A percentile compares a stretch with the other conserved stretches of the same genome.
Conservation (phyloP, 768 basidiomycete species). For the Botryobasidium botryosum region DNA sequence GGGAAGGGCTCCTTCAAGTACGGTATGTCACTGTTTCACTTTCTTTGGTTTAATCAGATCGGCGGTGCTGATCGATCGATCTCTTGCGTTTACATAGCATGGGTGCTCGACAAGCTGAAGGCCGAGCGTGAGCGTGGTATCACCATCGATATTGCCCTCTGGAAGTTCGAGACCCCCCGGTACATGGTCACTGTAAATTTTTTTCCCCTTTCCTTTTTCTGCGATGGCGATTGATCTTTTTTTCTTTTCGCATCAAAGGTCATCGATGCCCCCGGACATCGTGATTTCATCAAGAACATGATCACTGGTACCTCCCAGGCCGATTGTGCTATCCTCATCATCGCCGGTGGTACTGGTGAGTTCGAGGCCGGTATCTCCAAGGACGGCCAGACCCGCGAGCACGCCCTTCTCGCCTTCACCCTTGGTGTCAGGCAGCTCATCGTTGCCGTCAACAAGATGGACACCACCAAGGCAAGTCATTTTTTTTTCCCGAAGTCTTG, state of each 20-base stretch:
- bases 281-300: constrained; percentile 99
- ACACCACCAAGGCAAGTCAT: constrained; percentile 76
- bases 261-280: constrained; percentile 98
- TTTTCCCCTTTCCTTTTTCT: constrained; percentile 5
- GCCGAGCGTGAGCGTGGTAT: constrained; percentile 99
- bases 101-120: constrained; percentile 99
- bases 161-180: constrained; percentile 99
- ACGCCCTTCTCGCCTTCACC: constrained; percentile 98
- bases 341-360: constrained; percentile 97
- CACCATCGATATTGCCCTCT: constrained; percentile 99
- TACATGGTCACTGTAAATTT: constrained; percentile 73
- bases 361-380: constrained; percentile 99
- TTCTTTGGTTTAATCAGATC: background rate
- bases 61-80: constrained; percentile 10
- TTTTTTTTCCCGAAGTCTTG: background rate
- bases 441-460: constrained; percentile 99
- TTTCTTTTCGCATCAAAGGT: constrained; percentile 35
- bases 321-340: constrained; percentile 99
- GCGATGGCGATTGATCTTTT: constrained; percentile 3
- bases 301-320: constrained; percentile 99
- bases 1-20: constrained; percentile 99
- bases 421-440: constrained; percentile 99
- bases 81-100: constrained; percentile 39
- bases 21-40: constrained; percentile 34
- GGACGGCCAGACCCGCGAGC: constrained; percentile 99